Conservation (phyloP, 768 basidiomycete species). For the Astraeus odoratus region DNA sequence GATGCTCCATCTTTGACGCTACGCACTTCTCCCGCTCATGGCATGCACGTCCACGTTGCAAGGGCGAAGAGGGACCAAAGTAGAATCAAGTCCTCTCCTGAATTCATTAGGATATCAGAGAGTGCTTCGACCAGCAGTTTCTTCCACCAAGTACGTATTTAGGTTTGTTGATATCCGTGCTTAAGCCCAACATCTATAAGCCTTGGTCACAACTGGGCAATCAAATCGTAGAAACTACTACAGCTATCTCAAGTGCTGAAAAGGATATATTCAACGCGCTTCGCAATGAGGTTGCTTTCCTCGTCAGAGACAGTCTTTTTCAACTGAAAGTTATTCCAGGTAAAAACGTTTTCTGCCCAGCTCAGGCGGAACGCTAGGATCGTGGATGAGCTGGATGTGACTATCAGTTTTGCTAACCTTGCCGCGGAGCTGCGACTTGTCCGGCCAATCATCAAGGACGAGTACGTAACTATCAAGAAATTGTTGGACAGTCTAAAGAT, state of each 20-base stretch:
- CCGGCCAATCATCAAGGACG: constrained; percentile 58
- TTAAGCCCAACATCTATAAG: constrained; percentile 31
- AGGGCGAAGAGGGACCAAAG: constrained; percentile 56
- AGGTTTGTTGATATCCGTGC: not conserved
- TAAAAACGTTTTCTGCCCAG: constrained; percentile 46
- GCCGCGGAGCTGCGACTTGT: constrained; percentile 75
- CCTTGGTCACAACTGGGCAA: constrained; percentile 71
- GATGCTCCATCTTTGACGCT: constrained; percentile 70
- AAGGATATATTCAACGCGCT: constrained; percentile 67
- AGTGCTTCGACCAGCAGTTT: constrained; percentile 61
- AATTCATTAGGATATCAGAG: constrained; percentile 55
- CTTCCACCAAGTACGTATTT: constrained; percentile 48
- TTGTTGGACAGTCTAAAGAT: constrained; percentile 1
- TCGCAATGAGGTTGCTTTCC: constrained; percentile 52
- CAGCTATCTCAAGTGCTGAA: constrained; percentile 50
- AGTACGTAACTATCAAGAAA: constrained; percentile 40
- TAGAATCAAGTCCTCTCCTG: constrained; percentile 38
- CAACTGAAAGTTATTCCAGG: constrained; percentile 35
- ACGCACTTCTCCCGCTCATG: constrained; percentile 58
- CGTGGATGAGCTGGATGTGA: constrained; percentile 84
- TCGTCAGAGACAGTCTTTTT: not conserved
- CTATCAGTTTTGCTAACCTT: constrained; percentile 71
- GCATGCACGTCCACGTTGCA: constrained; percentile 69
- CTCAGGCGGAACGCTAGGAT: constrained; percentile 73
- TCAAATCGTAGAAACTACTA: constrained; percentile 52